Conservation (phyloP, 2,329 filamentous ascomycete genomes). For the Fusarium sp. region DNA sequence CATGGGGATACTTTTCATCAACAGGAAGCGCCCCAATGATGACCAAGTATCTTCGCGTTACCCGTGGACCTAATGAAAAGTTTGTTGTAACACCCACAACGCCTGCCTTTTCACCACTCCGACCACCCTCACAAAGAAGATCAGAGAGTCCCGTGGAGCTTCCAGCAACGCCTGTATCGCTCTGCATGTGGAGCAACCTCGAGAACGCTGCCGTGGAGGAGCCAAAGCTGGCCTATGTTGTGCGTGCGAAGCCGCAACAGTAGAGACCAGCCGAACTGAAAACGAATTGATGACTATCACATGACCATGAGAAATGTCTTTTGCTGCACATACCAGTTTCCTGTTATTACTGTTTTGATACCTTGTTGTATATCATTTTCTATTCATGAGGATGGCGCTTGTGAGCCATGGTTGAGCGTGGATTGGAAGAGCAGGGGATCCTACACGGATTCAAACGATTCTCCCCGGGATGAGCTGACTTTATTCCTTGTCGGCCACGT, state of each 20-base stretch:
- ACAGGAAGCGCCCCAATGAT: conserved; percentile 21
- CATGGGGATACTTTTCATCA: conserved; percentile 39
- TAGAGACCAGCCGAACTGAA: neutral
- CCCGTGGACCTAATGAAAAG: conserved; percentile 42
- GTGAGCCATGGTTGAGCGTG: neutral
- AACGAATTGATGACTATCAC: conserved; percentile 28
- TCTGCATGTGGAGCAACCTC: conserved; percentile 44
- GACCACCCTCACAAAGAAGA: conserved; percentile 8
- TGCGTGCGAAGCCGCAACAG: conserved; percentile 28
- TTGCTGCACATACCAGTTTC: conserved; percentile 11
- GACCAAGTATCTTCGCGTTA: conserved; percentile 34
- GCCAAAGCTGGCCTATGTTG: conserved; percentile 43
- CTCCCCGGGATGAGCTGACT: neutral
- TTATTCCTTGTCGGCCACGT: neutral
- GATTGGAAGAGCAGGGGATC: neutral
- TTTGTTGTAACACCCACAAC: conserved; percentile 42
- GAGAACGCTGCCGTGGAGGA: conserved; percentile 43
- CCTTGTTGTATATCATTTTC: conserved; percentile 10
- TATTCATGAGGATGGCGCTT: neutral
- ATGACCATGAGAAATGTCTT: conserved; percentile 26
- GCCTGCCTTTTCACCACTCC: conserved; percentile 33
- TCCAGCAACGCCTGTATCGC: conserved; percentile 44
- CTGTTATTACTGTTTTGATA: neutral
- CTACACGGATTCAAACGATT: neutral
- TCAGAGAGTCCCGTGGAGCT: conserved; percentile 39